A percentile compares a stretch with the other conserved stretches of the same genome.
These are phyloP conservation scores for Barnettozyma hawaiiensis DNA, from an alignment of 1,139 yeast species.

Conservation along the genomic window DNA sequence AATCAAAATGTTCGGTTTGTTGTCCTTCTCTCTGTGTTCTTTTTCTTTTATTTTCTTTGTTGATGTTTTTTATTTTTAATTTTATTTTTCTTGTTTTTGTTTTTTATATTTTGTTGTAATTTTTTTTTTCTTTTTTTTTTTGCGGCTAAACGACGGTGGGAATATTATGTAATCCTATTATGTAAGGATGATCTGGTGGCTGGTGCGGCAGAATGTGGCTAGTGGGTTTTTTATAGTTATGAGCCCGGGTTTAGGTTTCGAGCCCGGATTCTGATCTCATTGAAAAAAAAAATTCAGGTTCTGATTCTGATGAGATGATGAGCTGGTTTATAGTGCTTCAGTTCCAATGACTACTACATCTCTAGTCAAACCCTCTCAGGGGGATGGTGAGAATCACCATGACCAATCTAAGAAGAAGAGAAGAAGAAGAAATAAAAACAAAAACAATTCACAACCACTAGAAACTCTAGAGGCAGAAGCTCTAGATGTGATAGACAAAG, in stretches of 20 bases:
- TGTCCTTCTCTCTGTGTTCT: not conserved
- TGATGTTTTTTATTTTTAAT: not conserved
- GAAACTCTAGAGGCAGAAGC: conserved; percentile 4
- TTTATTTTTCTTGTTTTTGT: too few relatives aligned
- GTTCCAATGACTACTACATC: too few relatives aligned
- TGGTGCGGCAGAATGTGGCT: not conserved
- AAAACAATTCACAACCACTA: not conserved
- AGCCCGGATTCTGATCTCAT: too few relatives aligned
- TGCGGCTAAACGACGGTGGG: too few relatives aligned
- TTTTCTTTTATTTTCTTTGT: not conserved
- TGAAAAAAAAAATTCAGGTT: too few relatives aligned
- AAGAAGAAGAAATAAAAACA: conserved; percentile 14
- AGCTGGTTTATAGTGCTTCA: too few relatives aligned
- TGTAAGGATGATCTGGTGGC: not conserved
- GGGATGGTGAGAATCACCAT: not conserved
- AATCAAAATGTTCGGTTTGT: too few relatives aligned
- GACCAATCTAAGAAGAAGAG: conserved; percentile 11
- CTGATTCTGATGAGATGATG: not conserved
- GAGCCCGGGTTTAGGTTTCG: too few relatives aligned
- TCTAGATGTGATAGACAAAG: conserved; percentile 3
- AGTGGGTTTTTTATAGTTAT: not conserved
- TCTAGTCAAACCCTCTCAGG: not conserved
- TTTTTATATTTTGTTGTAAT: too few relatives aligned
- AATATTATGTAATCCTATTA: too few relatives aligned
- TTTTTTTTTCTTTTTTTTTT: too few relatives aligned